Conservation (phyloP, 352 stramenopile genomes). For the Pythium plurisporium region DNA sequence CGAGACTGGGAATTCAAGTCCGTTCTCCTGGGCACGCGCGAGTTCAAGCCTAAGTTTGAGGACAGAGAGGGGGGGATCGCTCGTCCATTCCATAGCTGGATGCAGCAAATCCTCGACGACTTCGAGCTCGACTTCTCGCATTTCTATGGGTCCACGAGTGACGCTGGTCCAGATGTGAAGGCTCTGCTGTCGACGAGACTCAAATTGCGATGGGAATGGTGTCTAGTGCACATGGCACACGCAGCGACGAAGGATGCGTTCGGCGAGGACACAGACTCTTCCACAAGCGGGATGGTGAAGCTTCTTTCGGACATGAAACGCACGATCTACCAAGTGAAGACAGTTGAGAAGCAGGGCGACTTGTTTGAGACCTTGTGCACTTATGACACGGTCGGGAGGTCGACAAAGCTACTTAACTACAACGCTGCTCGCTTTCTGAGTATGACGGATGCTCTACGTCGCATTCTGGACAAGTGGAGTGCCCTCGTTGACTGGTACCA, state of each 20-base stretch:
- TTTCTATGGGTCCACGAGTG: conserved; percentile 5
- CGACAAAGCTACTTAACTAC: not conserved
- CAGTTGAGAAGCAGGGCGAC: not conserved
- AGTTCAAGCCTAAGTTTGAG: conserved; percentile 7
- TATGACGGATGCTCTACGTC: not conserved
- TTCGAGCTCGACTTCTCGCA: not conserved
- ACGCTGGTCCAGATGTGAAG: conserved; percentile 15
- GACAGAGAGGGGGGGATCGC: conserved; percentile 4
- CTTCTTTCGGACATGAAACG: not conserved
- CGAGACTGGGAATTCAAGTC: conserved; percentile 4
- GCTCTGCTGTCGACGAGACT: conserved; percentile 7
- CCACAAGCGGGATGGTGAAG: no score
- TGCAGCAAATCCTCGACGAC: conserved; percentile 7
- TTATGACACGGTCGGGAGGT: not conserved
- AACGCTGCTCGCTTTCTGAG: conserved; percentile 1
- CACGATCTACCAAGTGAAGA: not conserved
- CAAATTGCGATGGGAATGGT: conserved; percentile 12
- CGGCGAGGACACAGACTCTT: not conserved
- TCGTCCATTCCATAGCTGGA: conserved; percentile 2
- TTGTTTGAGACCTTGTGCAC: not conserved
- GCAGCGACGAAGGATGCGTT: conserved; percentile 10
- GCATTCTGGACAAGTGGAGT: not conserved
- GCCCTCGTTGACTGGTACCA: not conserved
- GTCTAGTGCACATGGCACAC: conserved; percentile 7
- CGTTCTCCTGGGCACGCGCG: not conserved